Evolutionary conservation across 352 stramenopile species (phyloP).

Genomic region (Pythium dissimile): DNA sequence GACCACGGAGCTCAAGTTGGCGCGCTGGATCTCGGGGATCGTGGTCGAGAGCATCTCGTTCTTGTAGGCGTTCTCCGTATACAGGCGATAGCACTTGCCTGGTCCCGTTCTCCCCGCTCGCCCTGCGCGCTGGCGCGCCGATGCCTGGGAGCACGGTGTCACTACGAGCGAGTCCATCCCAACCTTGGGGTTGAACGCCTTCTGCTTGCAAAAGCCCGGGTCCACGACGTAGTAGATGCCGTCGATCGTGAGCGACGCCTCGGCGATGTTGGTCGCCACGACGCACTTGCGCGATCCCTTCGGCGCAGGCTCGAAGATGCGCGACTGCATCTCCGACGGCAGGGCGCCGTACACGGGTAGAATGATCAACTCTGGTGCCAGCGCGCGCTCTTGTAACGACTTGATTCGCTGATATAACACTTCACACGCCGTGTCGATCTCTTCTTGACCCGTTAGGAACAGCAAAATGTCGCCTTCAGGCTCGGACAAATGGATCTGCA

Average conservation of each 20-base stretch:
- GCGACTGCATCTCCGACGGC: slow-evolving; percentile 98
- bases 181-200: slow-evolving; percentile 98
- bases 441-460: slow-evolving; percentile 99
- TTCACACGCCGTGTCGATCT: slow-evolving; percentile 99
- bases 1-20: slow-evolving; percentile 98
- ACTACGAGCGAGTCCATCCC: slow-evolving; percentile 99
- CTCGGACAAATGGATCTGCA: slow-evolving; percentile 99
- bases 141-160: slow-evolving; percentile 97
- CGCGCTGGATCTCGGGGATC: slow-evolving; percentile 99
- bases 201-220: slow-evolving; percentile 97
- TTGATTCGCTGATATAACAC: slow-evolving; percentile 98
- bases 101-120: slow-evolving; percentile 97
- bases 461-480: slow-evolving; percentile 98
- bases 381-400: slow-evolving; percentile 88
- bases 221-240: slow-evolving; percentile 95
- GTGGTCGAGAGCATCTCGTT: slow-evolving; percentile 97
- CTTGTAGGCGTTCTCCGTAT: slow-evolving; percentile 98
- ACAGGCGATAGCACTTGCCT: slow-evolving; percentile 99
- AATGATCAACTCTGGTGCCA: slow-evolving; percentile 97
- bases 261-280: slow-evolving; percentile 99
- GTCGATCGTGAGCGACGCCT: slow-evolving; percentile 99
- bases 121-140: slow-evolving; percentile 95
- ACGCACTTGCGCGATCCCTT: slow-evolving; percentile 97
- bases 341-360: slow-evolving; percentile 97
- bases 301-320: slow-evolving; percentile 98